A percentile compares a stretch with the other conserved stretches of the same genome.
These are phyloP conservation scores for Paxillus ammoniavirescens DNA, from an alignment of 768 basidiomycete species.

Conservation along the genomic window DNA sequence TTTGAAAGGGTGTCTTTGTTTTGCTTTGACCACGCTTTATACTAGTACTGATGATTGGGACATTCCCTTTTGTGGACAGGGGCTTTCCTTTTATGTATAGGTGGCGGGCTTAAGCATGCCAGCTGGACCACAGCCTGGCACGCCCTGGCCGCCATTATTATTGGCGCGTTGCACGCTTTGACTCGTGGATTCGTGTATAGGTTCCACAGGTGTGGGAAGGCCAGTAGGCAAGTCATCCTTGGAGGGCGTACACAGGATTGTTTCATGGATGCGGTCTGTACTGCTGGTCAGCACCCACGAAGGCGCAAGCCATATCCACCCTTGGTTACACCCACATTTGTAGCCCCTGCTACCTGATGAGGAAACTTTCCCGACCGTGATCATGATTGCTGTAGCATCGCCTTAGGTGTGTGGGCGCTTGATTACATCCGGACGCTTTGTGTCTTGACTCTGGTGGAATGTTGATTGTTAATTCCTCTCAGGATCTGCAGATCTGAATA, in stretches of 20 bases:
- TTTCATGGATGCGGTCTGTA: background rate
- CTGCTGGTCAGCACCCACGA: no score
- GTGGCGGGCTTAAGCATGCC: conserved; percentile 10
- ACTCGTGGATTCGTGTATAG: conserved; percentile 13
- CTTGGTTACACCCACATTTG: background rate
- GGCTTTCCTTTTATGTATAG: conserved; percentile 21
- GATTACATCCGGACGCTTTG: background rate
- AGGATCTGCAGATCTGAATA: background rate
- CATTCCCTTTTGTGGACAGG: conserved; percentile 19
- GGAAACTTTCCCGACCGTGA: background rate
- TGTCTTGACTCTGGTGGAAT: background rate
- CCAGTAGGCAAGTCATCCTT: background rate
- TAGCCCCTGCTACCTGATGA: background rate
- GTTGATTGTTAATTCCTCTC: background rate
- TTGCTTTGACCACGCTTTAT: conserved; percentile 14
- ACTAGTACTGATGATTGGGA: conserved; percentile 8
- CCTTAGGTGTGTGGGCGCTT: conserved; percentile 9
- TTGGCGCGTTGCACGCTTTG: conserved; percentile 11
- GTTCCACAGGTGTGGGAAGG: conserved; percentile 1
- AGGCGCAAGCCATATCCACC: background rate
- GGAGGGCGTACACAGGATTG: background rate
- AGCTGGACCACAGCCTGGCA: conserved; percentile 12
- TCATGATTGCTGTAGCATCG: conserved; percentile 1
- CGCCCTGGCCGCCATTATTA: conserved; percentile 2
- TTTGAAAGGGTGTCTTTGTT: conserved; percentile 12